Base-by-base conservation (phyloP, 2,329 filamentous ascomycete genomes). In the Diaporthe capsici region DNA sequence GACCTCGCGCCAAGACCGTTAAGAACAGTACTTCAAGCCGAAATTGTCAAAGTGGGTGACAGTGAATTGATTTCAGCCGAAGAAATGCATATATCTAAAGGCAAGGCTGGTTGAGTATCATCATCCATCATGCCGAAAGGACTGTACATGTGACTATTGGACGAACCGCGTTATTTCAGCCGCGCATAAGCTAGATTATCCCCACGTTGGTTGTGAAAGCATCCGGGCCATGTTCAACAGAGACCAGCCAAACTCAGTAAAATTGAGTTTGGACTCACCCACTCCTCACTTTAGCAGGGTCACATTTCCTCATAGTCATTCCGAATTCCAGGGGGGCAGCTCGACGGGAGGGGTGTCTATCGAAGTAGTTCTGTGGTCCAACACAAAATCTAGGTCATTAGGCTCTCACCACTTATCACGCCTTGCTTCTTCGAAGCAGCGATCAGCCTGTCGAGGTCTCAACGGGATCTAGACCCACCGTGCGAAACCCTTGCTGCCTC, bases 401-500 rank as follows among this genome's bases (percentile, higher is more conserved):
- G 44, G n/a, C 22, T 28, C 44, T 37, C 28, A 25, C 13, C 20
- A 51, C 37, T 25, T 25, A 9, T 25, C 13, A 37, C 10, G 31
- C 10, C 34, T 25, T 51, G 31, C 44, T 10, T 37, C 28, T 28
- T 51, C 47, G 49, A 68, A 68, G 65, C 65, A 68, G 65, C 65
- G 47, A 68, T 68, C 31, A 68, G 28, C 47, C 47, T 42, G 28
- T n/a, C 17, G 37, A 53, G 34, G 47, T 68, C 47, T 49, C 47
- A 28, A 68, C 31, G 12, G 17, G 31, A 53, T 53, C 65, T 51
- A 68, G 47, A 42, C 44, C 44, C 47, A 53, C 39, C 12, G 13
- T 55, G 65, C 47, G 65, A 68, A 53, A 53, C 65, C 65, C n/a
- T 1, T 39, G n/a, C 22, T 39, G 65, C 65, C 34, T 68, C 47